Base-by-base conservation (phyloP, 2,329 filamentous ascomycete species). In the Pseudocercospora crystallina region DNA sequence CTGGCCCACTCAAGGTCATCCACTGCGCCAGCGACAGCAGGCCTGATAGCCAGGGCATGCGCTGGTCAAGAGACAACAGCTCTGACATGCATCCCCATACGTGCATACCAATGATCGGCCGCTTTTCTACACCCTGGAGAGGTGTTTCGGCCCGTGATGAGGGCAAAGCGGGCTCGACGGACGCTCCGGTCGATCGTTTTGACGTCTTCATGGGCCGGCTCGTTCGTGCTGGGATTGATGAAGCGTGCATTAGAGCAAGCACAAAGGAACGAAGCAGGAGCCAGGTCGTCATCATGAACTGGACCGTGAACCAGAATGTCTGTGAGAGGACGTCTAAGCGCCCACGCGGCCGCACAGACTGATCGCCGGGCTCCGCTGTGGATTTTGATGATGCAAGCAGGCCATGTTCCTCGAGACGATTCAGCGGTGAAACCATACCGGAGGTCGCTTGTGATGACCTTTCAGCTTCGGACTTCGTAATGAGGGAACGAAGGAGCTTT, bases 31-130 rank as follows among this genome's bases (percentile, higher is more conserved):
- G 80, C 50, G 87, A 87, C 53, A 94, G 69, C 61, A 82, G 75
- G 66, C 89, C 89, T 66, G 79, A 80, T 49, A 96, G 80, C 92
- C 92, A 97, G 57, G 92, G 92, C 90, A 96, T 95, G 71, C 90
- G 87, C 59, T 76, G 71, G 60, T 86, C 79, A 66, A 96, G 72
- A 76, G 90, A 84, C 61, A 90, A 73, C 56, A 95, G 71, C 68
- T 83, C 84, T 56, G 84, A 84, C 49, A 86, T 69, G 71, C 87
- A 89, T 62, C 83, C 77, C 84, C 88, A 96, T 45, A 89, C 69
- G 63, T 81, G 83, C 79, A 94, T 96, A 59, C 81, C 80, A 54
- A 94, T 73, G 61, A 96, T 80, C 46, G 90, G 86, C 68, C 49
- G 58, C 47, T 47, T 57, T 8, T 56, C 54, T 32, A 43, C n/a